Percentiles rank a stretch among this genome's conserved stretches.
phyloP scores from a whole-genome alignment of 768 basidiomycete species.

The Kwoniella europaea region DNA sequence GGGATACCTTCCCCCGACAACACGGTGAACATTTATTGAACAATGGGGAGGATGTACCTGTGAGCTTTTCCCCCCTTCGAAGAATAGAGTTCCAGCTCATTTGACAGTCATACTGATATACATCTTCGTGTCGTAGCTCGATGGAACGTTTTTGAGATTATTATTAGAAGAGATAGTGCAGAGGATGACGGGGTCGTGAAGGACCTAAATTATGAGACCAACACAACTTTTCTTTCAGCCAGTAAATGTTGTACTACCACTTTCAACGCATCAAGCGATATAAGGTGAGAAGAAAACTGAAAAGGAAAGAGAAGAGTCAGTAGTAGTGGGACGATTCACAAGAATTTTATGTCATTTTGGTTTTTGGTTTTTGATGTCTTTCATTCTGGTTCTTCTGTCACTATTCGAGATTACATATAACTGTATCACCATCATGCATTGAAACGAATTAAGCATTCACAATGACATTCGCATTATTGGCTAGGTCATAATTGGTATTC shows the following conservation, averaged over 20 bases:
- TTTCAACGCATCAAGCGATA: not conserved
- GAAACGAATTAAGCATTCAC: not conserved
- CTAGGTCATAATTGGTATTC: too few species aligned
- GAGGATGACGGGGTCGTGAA: constrained; percentile 9
- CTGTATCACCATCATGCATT: not conserved
- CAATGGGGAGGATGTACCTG: constrained; percentile 34
- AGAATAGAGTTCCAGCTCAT: too few species aligned
- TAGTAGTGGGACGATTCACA: too few species aligned
- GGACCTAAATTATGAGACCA: not conserved
- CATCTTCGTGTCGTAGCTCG: not conserved
- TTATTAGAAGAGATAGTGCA: constrained; percentile 23
- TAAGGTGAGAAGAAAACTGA: not conserved
- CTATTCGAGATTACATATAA: not conserved
- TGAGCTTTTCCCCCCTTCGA: constrained; percentile 7
- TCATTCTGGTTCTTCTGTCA: not conserved
- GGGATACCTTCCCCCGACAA: constrained; percentile 22
- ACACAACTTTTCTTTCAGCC: not conserved
- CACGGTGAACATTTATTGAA: constrained; percentile 25
- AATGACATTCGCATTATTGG: too few species aligned
- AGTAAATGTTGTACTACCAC: not conserved
- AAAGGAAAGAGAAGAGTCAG: not conserved
- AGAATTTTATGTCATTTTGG: too few species aligned
- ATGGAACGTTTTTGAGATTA: constrained; percentile 13
- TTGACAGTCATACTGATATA: not conserved
- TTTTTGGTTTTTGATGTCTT: not conserved